Evolutionary conservation across 306 rosid genomes (phyloP).

Genomic region (Vigna hirtella): DNA sequence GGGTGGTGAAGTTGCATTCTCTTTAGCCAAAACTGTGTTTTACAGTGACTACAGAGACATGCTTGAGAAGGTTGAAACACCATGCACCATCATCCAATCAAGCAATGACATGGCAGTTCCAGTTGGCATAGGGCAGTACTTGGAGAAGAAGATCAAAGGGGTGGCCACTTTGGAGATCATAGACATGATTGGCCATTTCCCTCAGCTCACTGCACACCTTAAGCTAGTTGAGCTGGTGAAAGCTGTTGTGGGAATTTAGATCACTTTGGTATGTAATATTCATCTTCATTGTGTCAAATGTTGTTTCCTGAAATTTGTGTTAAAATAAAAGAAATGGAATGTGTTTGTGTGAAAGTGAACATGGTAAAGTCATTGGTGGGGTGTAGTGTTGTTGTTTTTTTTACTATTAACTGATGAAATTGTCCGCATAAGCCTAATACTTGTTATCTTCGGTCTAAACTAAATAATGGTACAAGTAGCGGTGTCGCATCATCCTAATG

Average conservation of each 20-base stretch:
- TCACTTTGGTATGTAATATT: neutral
- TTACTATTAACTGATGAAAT: too few relatives aligned
- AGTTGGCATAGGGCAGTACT: constrained; percentile 56
- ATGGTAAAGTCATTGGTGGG: too few relatives aligned
- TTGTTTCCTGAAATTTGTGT: too few relatives aligned
- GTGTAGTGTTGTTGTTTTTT: too few relatives aligned
- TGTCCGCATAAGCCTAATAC: too few relatives aligned
- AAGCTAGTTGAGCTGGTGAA: constrained; percentile 67
- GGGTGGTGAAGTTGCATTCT: constrained; percentile 62
- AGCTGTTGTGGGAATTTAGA: constrained; percentile 43
- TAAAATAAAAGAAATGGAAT: too few relatives aligned
- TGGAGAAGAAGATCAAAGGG: constrained; percentile 69
- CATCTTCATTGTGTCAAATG: neutral
- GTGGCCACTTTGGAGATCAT: constrained; percentile 60
- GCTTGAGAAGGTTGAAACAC: constrained; percentile 64
- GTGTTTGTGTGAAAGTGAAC: too few relatives aligned
- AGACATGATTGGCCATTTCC: constrained; percentile 65
- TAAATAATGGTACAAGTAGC: too few relatives aligned
- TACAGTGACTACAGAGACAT: constrained; percentile 61
- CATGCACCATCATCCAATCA: constrained; percentile 73
- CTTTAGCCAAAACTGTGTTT: constrained; percentile 68
- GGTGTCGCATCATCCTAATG: too few relatives aligned
- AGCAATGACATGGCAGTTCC: constrained; percentile 61
- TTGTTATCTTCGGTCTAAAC: too few relatives aligned
- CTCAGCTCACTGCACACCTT: constrained; percentile 74